A percentile compares a stretch with the other conserved stretches of the same genome.
Evolutionary conservation across 257 asterid genomes (phyloP).

Genomic region (Rauvolfia tetraphylla): DNA sequence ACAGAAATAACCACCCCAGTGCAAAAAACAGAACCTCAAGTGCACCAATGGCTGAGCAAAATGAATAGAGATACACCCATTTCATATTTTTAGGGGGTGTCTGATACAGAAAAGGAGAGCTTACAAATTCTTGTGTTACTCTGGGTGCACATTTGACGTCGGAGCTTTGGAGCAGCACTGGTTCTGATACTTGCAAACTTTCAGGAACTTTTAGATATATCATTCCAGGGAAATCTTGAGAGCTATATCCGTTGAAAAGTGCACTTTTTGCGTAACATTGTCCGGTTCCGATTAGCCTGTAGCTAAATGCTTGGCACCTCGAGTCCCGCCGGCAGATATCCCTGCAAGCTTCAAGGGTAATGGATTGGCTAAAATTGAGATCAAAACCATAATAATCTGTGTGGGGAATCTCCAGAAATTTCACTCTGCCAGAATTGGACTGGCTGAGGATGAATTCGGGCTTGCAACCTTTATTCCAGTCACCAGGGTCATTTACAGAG

Average conservation of each 20-base stretch:
- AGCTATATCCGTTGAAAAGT: constrained; percentile 47
- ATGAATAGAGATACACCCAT: constrained; percentile 33
- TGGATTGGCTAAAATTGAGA: constrained; percentile 23
- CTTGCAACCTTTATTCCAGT: constrained; percentile 58
- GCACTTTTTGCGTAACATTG: constrained; percentile 45
- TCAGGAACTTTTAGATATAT: constrained; percentile 49
- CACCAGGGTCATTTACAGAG: constrained; percentile 25
- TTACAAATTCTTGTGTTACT: neutral
- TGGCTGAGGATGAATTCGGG: constrained; percentile 30
- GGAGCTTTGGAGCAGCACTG: constrained; percentile 29
- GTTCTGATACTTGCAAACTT: constrained; percentile 23
- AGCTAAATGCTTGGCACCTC: constrained; percentile 51
- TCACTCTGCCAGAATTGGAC: constrained; percentile 24
- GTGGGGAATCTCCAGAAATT: constrained; percentile 49
- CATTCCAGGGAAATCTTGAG: constrained; percentile 50
- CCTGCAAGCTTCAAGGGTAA: constrained; percentile 41
- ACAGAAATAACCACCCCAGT: constrained; percentile 35
- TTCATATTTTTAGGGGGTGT: constrained; percentile 7
- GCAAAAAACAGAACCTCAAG: constrained; percentile 21
- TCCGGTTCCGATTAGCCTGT: constrained; percentile 46
- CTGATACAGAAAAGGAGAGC: constrained; percentile 22
- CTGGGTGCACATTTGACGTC: constrained; percentile 10
- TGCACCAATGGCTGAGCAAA: constrained; percentile 22
- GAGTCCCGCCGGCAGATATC: constrained; percentile 28
- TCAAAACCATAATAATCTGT: constrained; percentile 63